Evolutionary conservation across 257 asterid species (phyloP).

Genomic region (Craterostigma plantagineum): DNA sequence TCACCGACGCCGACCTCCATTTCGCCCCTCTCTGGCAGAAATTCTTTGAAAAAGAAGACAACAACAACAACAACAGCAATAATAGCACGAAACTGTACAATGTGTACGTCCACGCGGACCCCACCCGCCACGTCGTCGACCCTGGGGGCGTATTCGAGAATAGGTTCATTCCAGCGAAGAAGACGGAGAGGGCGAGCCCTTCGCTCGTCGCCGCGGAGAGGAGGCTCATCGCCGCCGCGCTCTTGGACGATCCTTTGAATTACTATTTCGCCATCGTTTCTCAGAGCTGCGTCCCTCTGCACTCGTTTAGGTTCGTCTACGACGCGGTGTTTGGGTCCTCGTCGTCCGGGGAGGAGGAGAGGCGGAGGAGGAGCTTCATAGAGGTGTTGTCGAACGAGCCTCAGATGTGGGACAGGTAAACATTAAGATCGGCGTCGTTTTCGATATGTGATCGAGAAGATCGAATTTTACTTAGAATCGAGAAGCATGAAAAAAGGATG

Average conservation of each 20-base stretch:
- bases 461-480: no score
- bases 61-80: conserved; percentile 5
- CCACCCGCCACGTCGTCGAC: conserved; percentile 15
- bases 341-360: background rate
- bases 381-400: conserved; percentile 42
- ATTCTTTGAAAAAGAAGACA: conserved; percentile 15
- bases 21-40: conserved; percentile 56
- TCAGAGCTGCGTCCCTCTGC: conserved; percentile 49
- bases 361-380: conserved; percentile 27
- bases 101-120: conserved; percentile 60
- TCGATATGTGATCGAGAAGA: no score
- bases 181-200: conserved; percentile 33
- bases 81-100: conserved; percentile 13
- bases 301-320: conserved; percentile 33
- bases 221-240: conserved; percentile 62
- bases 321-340: conserved; percentile 5
- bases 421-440: conserved; percentile 6
- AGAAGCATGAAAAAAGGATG: no score
- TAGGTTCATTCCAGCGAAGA: conserved; percentile 27
- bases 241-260: conserved; percentile 41
- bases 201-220: conserved; percentile 67
- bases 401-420: conserved; percentile 29
- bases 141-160: conserved; percentile 39
- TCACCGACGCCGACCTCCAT: conserved; percentile 46
- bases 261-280: conserved; percentile 48